Conservation (phyloP, 352 stramenopile species). For the Blastocystis sp. region DNA sequence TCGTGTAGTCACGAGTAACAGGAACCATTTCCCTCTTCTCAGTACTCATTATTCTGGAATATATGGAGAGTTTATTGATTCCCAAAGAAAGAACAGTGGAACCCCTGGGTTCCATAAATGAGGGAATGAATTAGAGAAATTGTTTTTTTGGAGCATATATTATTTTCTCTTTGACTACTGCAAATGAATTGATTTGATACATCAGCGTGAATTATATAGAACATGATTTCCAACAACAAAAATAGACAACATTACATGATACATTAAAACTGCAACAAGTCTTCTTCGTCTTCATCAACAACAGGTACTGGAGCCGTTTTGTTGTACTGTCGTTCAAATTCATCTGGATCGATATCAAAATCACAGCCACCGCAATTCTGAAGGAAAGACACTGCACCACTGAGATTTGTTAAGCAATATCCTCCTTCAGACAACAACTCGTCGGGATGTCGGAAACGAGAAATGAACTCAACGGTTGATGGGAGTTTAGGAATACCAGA, state of each 20-base stretch:
- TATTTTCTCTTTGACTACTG: neutral
- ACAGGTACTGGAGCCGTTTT: slow-evolving; percentile 15
- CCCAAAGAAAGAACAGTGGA: slow-evolving; percentile 13
- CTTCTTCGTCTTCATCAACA: slow-evolving; percentile 26
- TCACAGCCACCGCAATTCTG: slow-evolving; percentile 80
- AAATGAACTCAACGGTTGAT: slow-evolving; percentile 86
- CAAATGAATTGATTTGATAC: neutral
- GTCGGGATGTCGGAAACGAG: slow-evolving; percentile 80
- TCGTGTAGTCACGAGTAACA: slow-evolving; percentile 95
- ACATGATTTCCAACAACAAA: neutral
- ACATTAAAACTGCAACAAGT: slow-evolving; percentile 52
- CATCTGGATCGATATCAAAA: slow-evolving; percentile 78
- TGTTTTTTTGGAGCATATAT: too few species aligned
- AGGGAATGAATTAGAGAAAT: neutral
- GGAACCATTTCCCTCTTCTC: slow-evolving; percentile 70
- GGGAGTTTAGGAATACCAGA: slow-evolving; percentile 81
- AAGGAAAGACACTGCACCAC: slow-evolving; percentile 84
- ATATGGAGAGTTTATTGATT: slow-evolving; percentile 62
- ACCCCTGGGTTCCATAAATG: neutral
- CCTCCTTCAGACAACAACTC: slow-evolving; percentile 86
- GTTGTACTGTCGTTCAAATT: slow-evolving; percentile 76
- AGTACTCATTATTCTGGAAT: slow-evolving; percentile 6
- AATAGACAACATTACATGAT: neutral
- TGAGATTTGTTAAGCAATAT: slow-evolving; percentile 86
- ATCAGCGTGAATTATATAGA: neutral